phyloP scores from a whole-genome alignment of 176 grass and related monocot species.

The Bolboschoenus planiculmis region DNA sequence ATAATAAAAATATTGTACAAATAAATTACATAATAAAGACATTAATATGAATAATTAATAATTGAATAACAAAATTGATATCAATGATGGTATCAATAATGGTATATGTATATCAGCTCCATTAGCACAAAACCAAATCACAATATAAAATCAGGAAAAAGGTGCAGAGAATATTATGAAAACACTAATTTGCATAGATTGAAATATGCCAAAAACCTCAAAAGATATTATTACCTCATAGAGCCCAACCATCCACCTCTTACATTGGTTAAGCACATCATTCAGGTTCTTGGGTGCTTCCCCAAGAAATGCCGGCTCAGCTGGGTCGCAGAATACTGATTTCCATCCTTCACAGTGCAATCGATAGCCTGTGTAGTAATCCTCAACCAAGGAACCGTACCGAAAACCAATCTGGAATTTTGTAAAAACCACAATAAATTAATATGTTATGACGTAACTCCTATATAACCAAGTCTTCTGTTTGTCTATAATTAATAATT shows the following conservation, averaged over 20 bases:
- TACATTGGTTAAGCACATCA: slow-evolving; percentile 31
- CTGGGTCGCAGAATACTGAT: slow-evolving; percentile 26
- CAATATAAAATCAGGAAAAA: background rate
- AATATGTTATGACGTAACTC: background rate
- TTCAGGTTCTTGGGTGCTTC: slow-evolving; percentile 35
- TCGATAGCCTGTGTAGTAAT: slow-evolving; percentile 32
- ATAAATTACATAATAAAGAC: too few relatives aligned
- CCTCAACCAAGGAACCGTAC: slow-evolving; percentile 40
- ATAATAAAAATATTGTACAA: too few relatives aligned
- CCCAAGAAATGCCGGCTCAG: slow-evolving; percentile 23
- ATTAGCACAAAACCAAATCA: background rate
- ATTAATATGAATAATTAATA: too few relatives aligned
- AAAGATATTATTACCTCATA: slow-evolving; percentile 20
- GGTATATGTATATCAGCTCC: too few relatives aligned
- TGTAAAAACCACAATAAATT: background rate
- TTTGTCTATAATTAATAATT: too few relatives aligned
- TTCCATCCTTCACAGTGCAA: slow-evolving; percentile 40
- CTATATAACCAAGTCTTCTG: too few relatives aligned
- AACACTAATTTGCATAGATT: background rate
- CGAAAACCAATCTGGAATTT: slow-evolving; percentile 29
- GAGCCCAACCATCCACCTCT: slow-evolving; percentile 32
- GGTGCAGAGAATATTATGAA: background rate
- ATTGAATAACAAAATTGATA: too few relatives aligned
- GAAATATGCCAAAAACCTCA: background rate
- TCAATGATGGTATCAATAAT: too few relatives aligned